Evolutionary conservation across 192 early-diverging fungal genomes (phyloP).

Genomic region (Ambispora gerdemannii): DNA sequence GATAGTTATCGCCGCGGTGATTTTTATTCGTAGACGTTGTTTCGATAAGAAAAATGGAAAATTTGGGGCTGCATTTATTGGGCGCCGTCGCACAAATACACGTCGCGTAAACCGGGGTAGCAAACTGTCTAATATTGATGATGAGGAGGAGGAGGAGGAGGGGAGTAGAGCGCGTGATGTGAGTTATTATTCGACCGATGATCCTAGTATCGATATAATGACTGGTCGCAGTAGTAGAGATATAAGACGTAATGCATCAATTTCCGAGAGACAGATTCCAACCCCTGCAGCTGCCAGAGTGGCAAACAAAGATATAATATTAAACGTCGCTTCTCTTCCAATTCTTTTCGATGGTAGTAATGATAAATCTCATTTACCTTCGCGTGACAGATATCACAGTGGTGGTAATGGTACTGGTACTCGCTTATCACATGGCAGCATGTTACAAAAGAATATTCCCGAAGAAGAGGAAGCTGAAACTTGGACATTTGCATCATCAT

Average conservation of each 20-base stretch:
- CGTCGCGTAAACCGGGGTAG: not conserved
- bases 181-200: not conserved
- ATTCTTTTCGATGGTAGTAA: not conserved
- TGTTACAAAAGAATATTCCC: conserved; percentile 6
- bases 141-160: not conserved
- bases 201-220: not conserved
- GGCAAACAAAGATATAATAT: conserved; percentile 11
- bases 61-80: too few species aligned
- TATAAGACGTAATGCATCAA: not conserved
- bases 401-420: not conserved
- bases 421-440: not conserved
- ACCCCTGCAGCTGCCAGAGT: not conserved
- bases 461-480: conserved; percentile 43
- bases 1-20: conserved; percentile 3
- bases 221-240: not conserved
- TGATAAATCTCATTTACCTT: not conserved
- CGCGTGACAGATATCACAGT: not conserved
- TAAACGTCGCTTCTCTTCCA: not conserved
- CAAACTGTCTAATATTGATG: not conserved
- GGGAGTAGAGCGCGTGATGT: not conserved
- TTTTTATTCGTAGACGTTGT: conserved; percentile 11
- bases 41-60: not conserved
- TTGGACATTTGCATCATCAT: conserved; percentile 43
- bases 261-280: not conserved
- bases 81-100: not conserved